Conservation (phyloP, 1,139 yeast species). For the Yamadazyma conglobata region DNA sequence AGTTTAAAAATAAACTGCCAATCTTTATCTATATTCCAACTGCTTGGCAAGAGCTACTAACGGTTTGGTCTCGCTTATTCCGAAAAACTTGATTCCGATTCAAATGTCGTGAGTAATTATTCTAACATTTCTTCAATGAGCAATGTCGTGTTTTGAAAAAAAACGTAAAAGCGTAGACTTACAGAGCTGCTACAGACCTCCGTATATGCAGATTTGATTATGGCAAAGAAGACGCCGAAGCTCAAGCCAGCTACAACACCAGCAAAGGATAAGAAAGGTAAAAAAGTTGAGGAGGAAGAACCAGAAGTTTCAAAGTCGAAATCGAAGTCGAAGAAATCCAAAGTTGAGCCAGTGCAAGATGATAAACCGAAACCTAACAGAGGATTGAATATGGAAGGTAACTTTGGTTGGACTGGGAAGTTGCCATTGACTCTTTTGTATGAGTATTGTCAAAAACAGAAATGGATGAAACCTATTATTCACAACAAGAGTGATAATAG, state of each 20-base stretch:
- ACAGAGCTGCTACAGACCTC: too few species aligned
- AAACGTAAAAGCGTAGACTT: too few species aligned
- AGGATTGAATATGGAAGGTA: conserved; percentile 45
- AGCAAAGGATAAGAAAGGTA: conserved; percentile 4
- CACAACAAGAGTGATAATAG: conserved; percentile 56
- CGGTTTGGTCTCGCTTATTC: too few species aligned
- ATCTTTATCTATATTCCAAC: too few species aligned
- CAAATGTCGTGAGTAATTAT: too few species aligned
- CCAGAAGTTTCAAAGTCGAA: conserved; percentile 14
- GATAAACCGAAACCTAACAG: conserved; percentile 30
- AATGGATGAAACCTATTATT: conserved; percentile 84
- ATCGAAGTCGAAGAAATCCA: conserved; percentile 21
- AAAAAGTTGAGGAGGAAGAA: conserved; percentile 10
- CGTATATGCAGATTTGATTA: too few species aligned
- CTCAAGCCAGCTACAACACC: conserved; percentile 7
- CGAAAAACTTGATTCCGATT: too few species aligned
- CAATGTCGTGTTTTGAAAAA: too few species aligned
- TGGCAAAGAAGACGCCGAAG: too few species aligned
- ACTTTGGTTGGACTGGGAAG: conserved; percentile 87
- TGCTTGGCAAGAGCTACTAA: too few species aligned
- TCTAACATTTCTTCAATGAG: too few species aligned
- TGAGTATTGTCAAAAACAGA: conserved; percentile 83
- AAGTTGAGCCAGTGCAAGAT: conserved; percentile 11
- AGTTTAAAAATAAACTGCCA: too few species aligned
- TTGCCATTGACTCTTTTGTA: conserved; percentile 82